Conservation (phyloP, 2,329 filamentous ascomycete genomes). For the Sporothrix globosa region DNA sequence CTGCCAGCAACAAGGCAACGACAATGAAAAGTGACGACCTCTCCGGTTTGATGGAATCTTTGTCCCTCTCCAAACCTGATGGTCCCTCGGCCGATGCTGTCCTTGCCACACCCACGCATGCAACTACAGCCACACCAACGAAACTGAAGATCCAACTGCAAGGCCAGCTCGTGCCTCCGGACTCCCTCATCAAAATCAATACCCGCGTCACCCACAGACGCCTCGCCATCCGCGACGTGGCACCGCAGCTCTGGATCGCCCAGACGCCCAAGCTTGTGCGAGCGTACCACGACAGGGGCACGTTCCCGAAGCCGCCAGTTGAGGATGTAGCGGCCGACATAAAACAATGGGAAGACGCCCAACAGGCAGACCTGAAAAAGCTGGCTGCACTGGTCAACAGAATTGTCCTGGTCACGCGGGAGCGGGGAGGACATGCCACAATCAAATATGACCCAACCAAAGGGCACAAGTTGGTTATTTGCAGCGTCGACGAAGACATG, state of each 20-base stretch:
- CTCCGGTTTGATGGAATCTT: background rate
- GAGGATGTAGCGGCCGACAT: background rate
- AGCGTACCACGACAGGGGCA: slow-evolving; percentile 5
- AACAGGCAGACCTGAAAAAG: background rate
- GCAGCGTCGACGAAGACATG: background rate
- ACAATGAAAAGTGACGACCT: background rate
- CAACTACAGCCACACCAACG: background rate
- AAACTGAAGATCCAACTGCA: background rate
- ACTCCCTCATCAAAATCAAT: background rate
- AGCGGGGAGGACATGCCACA: background rate
- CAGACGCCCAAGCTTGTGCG: slow-evolving; percentile 25
- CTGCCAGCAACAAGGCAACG: background rate
- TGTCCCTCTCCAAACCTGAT: background rate
- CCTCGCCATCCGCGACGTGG: slow-evolving; percentile 33
- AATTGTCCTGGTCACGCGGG: background rate
- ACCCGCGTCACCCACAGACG: background rate
- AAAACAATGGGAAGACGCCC: background rate
- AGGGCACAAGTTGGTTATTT: background rate
- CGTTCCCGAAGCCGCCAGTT: background rate
- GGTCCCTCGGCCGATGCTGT: background rate
- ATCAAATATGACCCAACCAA: background rate
- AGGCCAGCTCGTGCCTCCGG: background rate
- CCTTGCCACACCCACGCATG: no score
- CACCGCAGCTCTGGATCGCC: slow-evolving; percentile 24
- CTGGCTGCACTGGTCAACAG: background rate